Conservation (phyloP, 352 stramenopile species). For the Globisporangium apiculatum region DNA sequence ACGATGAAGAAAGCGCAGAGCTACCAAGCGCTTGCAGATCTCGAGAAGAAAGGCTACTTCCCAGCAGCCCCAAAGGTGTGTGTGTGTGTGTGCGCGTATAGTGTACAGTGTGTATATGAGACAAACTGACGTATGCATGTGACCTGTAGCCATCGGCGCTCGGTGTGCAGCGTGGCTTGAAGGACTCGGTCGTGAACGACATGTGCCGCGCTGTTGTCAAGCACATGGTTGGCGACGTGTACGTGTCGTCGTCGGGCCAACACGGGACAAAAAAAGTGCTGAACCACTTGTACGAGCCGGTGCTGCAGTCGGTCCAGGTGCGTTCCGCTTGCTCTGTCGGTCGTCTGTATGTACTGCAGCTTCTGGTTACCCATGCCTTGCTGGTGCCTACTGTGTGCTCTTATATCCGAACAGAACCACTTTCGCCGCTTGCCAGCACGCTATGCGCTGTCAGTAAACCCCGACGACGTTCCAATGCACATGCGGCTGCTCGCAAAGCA, state of each 20-base stretch:
- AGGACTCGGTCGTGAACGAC: slow-evolving; percentile 84
- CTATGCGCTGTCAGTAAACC: slow-evolving; percentile 80
- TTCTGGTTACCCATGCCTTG: no score
- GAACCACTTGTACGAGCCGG: slow-evolving; percentile 82
- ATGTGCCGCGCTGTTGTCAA: slow-evolving; percentile 85
- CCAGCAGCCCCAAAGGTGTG: slow-evolving; percentile 52
- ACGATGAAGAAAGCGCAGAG: slow-evolving; percentile 74
- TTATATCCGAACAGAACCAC: slow-evolving; percentile 29
- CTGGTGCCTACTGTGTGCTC: no score
- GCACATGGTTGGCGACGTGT: slow-evolving; percentile 86
- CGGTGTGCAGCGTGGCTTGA: slow-evolving; percentile 74
- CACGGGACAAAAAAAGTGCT: slow-evolving; percentile 71
- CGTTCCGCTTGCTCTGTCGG: not conserved
- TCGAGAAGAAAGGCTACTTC: slow-evolving; percentile 84
- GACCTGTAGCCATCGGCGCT: slow-evolving; percentile 44
- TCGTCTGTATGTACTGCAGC: no score
- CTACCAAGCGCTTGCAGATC: slow-evolving; percentile 70
- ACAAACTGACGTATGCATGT: not conserved
- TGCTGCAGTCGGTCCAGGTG: slow-evolving; percentile 75
- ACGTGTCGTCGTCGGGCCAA: slow-evolving; percentile 61
- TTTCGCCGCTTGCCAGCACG: slow-evolving; percentile 74
- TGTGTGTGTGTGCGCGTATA: no score
- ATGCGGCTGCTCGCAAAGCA: slow-evolving; percentile 82
- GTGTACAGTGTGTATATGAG: no score
- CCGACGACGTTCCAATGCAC: slow-evolving; percentile 82